phyloP scores from a whole-genome alignment of 1,284 basidiomycete species.

The Moesziomyces aphidis region DNA sequence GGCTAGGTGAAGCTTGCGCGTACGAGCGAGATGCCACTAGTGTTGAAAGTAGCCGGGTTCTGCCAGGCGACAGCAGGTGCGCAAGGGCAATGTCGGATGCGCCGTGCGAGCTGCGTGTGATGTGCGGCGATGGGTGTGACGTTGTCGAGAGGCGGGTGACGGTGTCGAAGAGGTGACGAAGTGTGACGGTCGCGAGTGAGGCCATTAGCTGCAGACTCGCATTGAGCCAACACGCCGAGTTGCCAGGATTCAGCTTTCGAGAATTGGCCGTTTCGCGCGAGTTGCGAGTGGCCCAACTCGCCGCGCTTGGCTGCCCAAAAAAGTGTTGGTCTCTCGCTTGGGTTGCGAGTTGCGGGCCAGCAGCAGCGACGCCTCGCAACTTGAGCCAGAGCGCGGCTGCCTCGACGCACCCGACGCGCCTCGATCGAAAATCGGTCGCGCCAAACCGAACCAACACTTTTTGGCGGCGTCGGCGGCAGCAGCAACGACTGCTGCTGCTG shows the following conservation, averaged over 20 bases:
- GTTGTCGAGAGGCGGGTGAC: neutral
- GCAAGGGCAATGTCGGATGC: neutral
- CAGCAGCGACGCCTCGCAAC: no score
- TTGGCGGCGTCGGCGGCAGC: no score
- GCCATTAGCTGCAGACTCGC: no score
- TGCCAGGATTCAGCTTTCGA: no score
- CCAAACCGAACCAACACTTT: slow-evolving; percentile 12
- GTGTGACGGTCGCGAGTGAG: neutral
- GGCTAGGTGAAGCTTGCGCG: no score
- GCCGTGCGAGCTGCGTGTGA: neutral
- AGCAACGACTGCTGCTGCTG: no score
- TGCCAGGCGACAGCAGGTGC: no score
- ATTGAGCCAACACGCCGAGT: no score
- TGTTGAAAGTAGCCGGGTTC: no score
- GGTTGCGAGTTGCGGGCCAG: neutral
- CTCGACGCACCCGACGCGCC: slow-evolving; percentile 36
- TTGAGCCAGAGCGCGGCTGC: no score
- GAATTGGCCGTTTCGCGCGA: neutral
- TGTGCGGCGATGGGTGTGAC: neutral
- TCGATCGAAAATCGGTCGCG: slow-evolving; percentile 17
- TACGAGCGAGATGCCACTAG: no score
- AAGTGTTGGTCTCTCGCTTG: slow-evolving; percentile 40
- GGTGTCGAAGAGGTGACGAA: neutral
- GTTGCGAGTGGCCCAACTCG: neutral
- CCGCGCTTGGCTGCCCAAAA: slow-evolving; percentile 10